Conservation (phyloP, 2,329 filamentous ascomycete species). For the Ceratocystis colombiana region DNA sequence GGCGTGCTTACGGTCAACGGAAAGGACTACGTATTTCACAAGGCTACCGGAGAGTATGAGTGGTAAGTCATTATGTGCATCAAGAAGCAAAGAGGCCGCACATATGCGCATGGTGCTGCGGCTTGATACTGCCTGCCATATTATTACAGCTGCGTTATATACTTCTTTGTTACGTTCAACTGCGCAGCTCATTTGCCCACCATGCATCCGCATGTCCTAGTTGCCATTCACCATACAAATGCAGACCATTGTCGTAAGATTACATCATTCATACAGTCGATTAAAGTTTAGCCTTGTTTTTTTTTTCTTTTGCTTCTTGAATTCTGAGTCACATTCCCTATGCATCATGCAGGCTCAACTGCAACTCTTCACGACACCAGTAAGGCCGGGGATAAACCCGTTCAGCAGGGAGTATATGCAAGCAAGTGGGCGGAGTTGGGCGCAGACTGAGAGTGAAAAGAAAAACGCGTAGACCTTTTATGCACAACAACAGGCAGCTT, state of each 20-base stretch:
- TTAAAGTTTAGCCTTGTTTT: not conserved
- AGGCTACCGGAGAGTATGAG: conserved; percentile 93
- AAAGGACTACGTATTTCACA: conserved; percentile 96
- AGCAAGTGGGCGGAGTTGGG: not conserved
- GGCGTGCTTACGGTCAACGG: conserved; percentile 87
- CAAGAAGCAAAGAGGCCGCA: not conserved
- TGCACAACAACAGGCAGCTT: not conserved
- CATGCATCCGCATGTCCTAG: no score
- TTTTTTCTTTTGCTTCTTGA: conserved; percentile 4
- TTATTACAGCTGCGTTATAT: not conserved
- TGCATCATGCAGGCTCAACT: not conserved
- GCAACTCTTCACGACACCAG: not conserved
- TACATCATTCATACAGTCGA: conserved; percentile 3
- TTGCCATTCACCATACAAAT: not conserved
- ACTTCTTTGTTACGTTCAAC: not conserved
- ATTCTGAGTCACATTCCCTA: not conserved
- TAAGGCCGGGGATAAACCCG: not conserved
- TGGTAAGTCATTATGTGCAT: conserved; percentile 52
- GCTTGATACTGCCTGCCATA: not conserved
- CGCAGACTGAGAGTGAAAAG: not conserved
- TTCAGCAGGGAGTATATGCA: not conserved
- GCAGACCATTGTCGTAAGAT: conserved; percentile 2
- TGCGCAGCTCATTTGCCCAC: not conserved
- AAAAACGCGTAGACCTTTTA: no score
- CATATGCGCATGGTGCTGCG: not conserved